Evolutionary conservation across 1,284 basidiomycete species (phyloP).

Genomic region (Trichosporon asahii): DNA sequence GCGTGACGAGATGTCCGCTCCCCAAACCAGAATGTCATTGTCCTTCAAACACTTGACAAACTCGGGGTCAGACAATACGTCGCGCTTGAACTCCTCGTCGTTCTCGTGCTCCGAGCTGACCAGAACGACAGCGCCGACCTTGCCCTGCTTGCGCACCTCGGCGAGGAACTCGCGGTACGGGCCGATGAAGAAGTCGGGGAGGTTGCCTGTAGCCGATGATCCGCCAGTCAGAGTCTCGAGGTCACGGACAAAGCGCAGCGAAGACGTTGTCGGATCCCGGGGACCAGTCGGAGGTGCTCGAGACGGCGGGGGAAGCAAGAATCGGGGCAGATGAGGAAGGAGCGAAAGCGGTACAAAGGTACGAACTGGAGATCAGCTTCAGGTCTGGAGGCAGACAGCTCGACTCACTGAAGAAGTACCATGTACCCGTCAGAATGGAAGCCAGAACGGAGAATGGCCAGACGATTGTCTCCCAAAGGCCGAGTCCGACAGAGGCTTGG

Average conservation of each 20-base stretch:
- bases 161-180: conserved; percentile 78
- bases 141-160: conserved; percentile 65
- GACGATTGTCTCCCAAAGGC: conserved; percentile 32
- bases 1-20: conserved; percentile 71
- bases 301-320: conserved; percentile 43
- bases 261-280: conserved; percentile 36
- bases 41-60: conserved; percentile 66
- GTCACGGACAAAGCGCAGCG: conserved; percentile 40
- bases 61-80: conserved; percentile 69
- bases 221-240: conserved; percentile 41
- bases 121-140: conserved; percentile 76
- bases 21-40: conserved; percentile 76
- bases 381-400: not conserved
- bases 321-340: conserved; percentile 44
- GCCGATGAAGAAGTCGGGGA: conserved; percentile 76
- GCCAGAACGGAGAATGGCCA: conserved; percentile 41
- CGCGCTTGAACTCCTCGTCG: conserved; percentile 79
- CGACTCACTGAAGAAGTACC: conserved; percentile 50
- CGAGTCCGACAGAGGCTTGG: conserved; percentile 11
- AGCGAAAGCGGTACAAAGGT: conserved; percentile 48
- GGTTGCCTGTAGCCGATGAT: conserved; percentile 33
- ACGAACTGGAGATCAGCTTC: conserved; percentile 32
- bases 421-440: conserved; percentile 42
- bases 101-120: conserved; percentile 88
- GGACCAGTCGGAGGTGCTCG: conserved; percentile 26